Base-by-base conservation (phyloP, 2,329 filamentous ascomycete genomes). In the Pseudodiploospora longispora region DNA sequence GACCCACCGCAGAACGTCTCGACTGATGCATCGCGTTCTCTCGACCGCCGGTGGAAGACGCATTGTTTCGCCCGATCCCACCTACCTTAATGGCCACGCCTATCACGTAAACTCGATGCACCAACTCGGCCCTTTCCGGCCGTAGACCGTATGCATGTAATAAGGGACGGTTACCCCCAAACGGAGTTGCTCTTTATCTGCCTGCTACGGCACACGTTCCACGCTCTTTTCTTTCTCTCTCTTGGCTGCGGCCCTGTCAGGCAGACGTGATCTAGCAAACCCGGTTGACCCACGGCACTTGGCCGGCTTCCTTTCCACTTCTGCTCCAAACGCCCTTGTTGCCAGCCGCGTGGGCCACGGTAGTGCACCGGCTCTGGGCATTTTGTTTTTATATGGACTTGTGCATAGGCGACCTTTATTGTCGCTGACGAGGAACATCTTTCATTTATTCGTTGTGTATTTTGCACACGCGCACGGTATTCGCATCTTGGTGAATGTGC, bases 401-500 rank as follows among this genome's bases (percentile, higher is more conserved):
- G 45, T 47, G 19, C 19, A 19, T 19, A 41, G 43, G 42, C 41
- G 42, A 31, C 41, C 34, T 38, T 44, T 40, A 29, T 42, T 42
- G 45, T 38, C 41, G 42, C 45, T 44, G 45, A 38, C 45, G 41
- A 44, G 41, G 38, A 44, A 30, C 35, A 42, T 47, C 45, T 47
- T 41, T 47, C 45, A 30, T 44, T 44, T 44, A 41, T 41, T 40
- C 38, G 29, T 34, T 40, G 41, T 44, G 42, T 47, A 19, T 19
- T 19, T 19, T 19, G 19, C 45, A 42, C 45, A 47, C 44, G 44
- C 41, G 45, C 45, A 47, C 45, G 38, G 45, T 42, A 44, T 44
- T 47, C 44, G 42, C 45, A 47, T 41, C 34, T 38, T 44, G 41
- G 44, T 47, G 45, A 44, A 44, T 44, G 45, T 42, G 50, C 47